Conservation (phyloP, 441 rosid genomes). For the Macaranga tanarius region DNA sequence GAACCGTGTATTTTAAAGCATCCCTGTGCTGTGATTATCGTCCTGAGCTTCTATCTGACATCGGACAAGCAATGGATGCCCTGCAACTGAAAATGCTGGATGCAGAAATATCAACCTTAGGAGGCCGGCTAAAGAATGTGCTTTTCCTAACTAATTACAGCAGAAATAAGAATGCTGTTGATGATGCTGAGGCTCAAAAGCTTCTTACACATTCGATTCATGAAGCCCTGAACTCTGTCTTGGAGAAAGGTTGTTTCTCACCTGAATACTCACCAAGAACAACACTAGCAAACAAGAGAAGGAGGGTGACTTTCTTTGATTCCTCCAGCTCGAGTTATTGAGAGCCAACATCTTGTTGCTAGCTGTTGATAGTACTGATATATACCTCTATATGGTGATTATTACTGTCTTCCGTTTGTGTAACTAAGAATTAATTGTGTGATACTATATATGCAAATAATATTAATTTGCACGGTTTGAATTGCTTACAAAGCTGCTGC, state of each 20-base stretch:
- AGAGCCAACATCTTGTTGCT: constrained; percentile 18
- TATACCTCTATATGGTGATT: neutral
- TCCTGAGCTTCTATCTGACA: constrained; percentile 46
- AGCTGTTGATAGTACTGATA: constrained; percentile 2
- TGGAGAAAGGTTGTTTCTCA: constrained; percentile 42
- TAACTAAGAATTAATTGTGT: constrained; percentile 3
- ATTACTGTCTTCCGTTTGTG: constrained; percentile 7
- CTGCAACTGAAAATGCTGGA: constrained; percentile 42
- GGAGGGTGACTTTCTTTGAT: constrained; percentile 40
- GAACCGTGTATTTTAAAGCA: constrained; percentile 42
- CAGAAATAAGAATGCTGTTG: constrained; percentile 20
- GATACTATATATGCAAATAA: neutral
- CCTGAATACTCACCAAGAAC: constrained; percentile 46
- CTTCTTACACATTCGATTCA: constrained; percentile 34
- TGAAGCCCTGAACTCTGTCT: constrained; percentile 41
- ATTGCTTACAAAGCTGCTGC: too few species aligned
- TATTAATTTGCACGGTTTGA: neutral
- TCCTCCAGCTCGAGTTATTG: constrained; percentile 50
- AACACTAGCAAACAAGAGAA: constrained; percentile 45
- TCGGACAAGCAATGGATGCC: constrained; percentile 46
- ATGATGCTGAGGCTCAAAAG: constrained; percentile 19
- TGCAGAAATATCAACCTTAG: constrained; percentile 55
- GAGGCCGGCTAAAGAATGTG: constrained; percentile 42
- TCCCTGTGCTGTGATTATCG: constrained; percentile 59
- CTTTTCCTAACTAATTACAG: constrained; percentile 35